Evolutionary conservation across 2,329 filamentous ascomycete species (phyloP).

Genomic region (Bipolaris bicolor): DNA sequence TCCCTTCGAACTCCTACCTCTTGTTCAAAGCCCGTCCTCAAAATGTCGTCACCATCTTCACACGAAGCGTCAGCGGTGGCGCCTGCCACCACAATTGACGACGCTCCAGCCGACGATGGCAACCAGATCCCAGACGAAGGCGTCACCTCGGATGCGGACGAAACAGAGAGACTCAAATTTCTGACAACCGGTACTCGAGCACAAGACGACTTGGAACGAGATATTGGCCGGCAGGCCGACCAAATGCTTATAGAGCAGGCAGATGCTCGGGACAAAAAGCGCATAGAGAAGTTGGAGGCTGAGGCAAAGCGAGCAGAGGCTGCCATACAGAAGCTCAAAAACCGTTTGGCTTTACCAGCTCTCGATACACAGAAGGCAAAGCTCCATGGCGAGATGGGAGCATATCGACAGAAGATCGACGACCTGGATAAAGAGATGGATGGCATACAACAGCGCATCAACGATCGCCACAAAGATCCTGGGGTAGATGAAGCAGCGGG

Average conservation of each 20-base stretch:
- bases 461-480: constrained; percentile 69
- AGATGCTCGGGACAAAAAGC: constrained; percentile 67
- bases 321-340: constrained; percentile 67
- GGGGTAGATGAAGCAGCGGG: constrained; percentile 51
- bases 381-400: constrained; percentile 69
- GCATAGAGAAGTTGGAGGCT: constrained; percentile 62
- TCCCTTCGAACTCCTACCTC: not conserved
- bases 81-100: constrained; percentile 17
- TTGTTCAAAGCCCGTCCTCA: not conserved
- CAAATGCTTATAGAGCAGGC: constrained; percentile 66
- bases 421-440: constrained; percentile 73
- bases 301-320: constrained; percentile 65
- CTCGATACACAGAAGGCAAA: constrained; percentile 64
- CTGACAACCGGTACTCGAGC: constrained; percentile 63
- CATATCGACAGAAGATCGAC: constrained; percentile 68
- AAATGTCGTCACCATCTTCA: constrained; percentile 20
- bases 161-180: constrained; percentile 50
- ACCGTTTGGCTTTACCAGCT: constrained; percentile 61
- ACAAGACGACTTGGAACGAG: constrained; percentile 88
- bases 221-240: constrained; percentile 74
- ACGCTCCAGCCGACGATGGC: constrained; percentile 18
- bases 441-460: constrained; percentile 82
- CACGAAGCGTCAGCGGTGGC: constrained; percentile 16
- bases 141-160: constrained; percentile 45
- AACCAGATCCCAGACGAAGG: constrained; percentile 24